phyloP scores from a whole-genome alignment of 805 yeast genomes.

The Tetrapisispora taiwanensis region DNA sequence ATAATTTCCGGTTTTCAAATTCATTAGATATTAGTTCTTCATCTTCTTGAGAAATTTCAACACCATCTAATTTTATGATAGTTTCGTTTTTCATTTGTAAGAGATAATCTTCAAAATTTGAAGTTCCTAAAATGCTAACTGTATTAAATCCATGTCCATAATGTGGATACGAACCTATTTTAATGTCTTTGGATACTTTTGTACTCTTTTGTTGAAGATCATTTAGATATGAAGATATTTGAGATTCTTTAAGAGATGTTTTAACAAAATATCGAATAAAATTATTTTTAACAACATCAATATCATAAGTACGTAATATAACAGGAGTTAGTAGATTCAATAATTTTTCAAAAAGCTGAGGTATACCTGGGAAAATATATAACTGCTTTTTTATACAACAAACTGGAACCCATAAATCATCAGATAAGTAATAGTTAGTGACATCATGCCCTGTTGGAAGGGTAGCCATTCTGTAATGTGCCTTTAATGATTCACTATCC shows the following conservation, averaged over 20 bases:
- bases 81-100: constrained; percentile 38
- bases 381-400: constrained; percentile 57
- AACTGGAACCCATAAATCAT: constrained; percentile 74
- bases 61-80: constrained; percentile 41
- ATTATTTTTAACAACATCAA: constrained; percentile 21
- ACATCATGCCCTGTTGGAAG: constrained; percentile 48
- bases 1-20: constrained; percentile 4
- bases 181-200: constrained; percentile 33
- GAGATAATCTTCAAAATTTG: constrained; percentile 30
- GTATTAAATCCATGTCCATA: constrained; percentile 53
- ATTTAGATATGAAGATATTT: constrained; percentile 54
- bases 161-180: constrained; percentile 84
- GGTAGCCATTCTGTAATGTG: constrained; percentile 72
- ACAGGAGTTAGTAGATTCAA: constrained; percentile 36
- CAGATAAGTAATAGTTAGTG: constrained; percentile 37
- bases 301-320: constrained; percentile 31
- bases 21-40: constrained; percentile 35
- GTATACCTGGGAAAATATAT: constrained; percentile 76
- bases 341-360: constrained; percentile 54
- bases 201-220: constrained; percentile 38
- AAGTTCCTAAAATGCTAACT: constrained; percentile 61
- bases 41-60: constrained; percentile 45
- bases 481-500: constrained; percentile 38
- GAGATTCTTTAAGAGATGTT: constrained; percentile 53
- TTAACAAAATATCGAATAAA: constrained; percentile 47